Percentiles rank a stretch among this genome's conserved stretches.
phyloP scores from a whole-genome alignment of 2,329 filamentous ascomycete species.

The Basipetospora chlamydospora region DNA sequence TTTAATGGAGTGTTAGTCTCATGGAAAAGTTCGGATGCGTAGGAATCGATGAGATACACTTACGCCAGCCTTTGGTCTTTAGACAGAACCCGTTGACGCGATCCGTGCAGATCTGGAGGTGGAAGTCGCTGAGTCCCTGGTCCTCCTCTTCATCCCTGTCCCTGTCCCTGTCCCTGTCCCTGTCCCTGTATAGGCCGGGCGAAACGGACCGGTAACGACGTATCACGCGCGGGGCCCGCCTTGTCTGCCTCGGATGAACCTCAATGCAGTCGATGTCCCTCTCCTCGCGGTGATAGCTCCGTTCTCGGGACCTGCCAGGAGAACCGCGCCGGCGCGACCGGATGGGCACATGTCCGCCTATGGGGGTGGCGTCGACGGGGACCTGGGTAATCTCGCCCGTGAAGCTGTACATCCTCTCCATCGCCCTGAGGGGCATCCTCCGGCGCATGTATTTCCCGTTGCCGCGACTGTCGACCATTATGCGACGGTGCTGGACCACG shows the following conservation, averaged over 20 bases:
- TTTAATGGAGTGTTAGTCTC: not conserved
- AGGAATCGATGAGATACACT: not conserved
- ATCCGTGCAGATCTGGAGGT: slow-evolving; percentile 24
- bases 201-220: not conserved
- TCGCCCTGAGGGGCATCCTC: not conserved
- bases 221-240: too few relatives aligned
- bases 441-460: not conserved
- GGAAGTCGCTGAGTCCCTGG: slow-evolving; percentile 20
- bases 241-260: too few relatives aligned
- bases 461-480: slow-evolving; percentile 12
- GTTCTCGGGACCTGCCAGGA: not conserved
- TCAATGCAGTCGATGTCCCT: too few relatives aligned
- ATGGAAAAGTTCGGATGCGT: too few relatives aligned
- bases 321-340: not conserved
- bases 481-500: slow-evolving; percentile 17
- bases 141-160: slow-evolving; percentile 14
- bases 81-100: slow-evolving; percentile 33
- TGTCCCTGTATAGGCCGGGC: too few relatives aligned
- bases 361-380: not conserved
- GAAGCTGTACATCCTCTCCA: not conserved
- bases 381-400: slow-evolving; percentile 1
- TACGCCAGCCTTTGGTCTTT: slow-evolving; percentile 27
- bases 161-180: slow-evolving; percentile 6
- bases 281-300: not conserved
- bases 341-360: not conserved